A percentile compares a stretch with the other conserved stretches of the same genome.
phyloP scores from a whole-genome alignment of 371 early-diverging fungal genomes.

The Choanephora cucurbitarum region DNA sequence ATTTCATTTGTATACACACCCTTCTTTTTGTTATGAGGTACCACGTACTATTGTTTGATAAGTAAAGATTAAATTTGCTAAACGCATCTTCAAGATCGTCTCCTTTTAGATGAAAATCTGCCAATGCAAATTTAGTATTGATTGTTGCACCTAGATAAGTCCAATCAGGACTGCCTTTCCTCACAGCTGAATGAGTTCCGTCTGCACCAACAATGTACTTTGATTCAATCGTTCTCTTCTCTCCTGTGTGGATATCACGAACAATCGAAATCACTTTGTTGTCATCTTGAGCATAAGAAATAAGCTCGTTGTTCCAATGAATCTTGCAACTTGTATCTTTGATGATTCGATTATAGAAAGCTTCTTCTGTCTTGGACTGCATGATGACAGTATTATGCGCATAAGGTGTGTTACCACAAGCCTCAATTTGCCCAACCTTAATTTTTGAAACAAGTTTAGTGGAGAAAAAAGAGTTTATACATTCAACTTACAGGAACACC shows the following conservation, averaged over 20 bases:
- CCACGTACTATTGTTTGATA: neutral
- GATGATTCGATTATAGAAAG: constrained; percentile 11
- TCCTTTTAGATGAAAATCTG: constrained; percentile 31
- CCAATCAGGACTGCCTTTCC: constrained; percentile 33
- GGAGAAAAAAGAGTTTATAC: neutral
- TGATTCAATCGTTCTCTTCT: constrained; percentile 19
- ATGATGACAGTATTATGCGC: constrained; percentile 32
- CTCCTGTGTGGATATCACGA: constrained; percentile 5
- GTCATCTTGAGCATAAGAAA: constrained; percentile 31
- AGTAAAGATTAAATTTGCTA: neutral
- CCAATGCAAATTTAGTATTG: constrained; percentile 30
- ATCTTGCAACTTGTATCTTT: constrained; percentile 14
- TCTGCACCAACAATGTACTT: constrained; percentile 44
- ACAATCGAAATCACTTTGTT: constrained; percentile 25
- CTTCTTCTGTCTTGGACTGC: constrained; percentile 33
- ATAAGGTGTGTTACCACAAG: constrained; percentile 29
- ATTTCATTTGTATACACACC: no score
- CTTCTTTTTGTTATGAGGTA: neutral
- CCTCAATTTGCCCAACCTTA: constrained; percentile 21
- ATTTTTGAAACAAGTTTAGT: no score
- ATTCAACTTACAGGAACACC: constrained; percentile 24
- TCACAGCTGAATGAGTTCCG: constrained; percentile 42
- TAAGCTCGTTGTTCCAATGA: constrained; percentile 34
- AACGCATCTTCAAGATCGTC: neutral
- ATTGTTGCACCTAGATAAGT: constrained; percentile 38